Evolutionary conservation across 202 grass and related monocot species (phyloP), one percentile per base, ranked within the genome.

Genomic region (Alloteropsis angusta): DNA sequence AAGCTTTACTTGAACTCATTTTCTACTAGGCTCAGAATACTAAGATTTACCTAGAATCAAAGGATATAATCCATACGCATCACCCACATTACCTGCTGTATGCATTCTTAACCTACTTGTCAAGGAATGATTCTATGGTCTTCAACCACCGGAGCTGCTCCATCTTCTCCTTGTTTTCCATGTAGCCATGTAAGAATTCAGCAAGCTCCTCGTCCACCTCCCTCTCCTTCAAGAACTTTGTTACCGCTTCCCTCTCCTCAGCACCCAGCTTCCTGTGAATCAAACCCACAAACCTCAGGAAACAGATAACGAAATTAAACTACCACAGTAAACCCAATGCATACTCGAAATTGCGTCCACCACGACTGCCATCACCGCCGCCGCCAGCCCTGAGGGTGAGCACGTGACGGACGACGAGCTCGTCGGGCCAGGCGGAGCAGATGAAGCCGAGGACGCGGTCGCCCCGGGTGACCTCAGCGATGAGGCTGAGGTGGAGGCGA

Each of bases 341-440:
- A 77, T 90, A 93, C 92, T 39, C 72, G 63, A 93, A 93, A 41
- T 89, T 53, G 28, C 78, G 87, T 49, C 88, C 88, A 60, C 87
- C 50, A 18, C 84, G 3, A 15, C 44, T 80, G 21, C 6, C 84
- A 11, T 61, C 80, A 10, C 47, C 10, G 6, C 72, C 28, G 22
- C 66, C 80, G 19, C 60, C 81, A 15, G 54, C 83, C 5, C 46
- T 65, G 52, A 91, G 74, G 8, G 96, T 79, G 77, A 98, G 85
- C 35, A 93, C 85, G 49, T 87, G 91, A 74, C 84, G 74, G 35
- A 95, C 68, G 55, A 76, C 39, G 58, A 98, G 76, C 0, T 73
- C 72, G 59, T 95, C 86, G 9, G 90, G 96, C 96, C 96, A 95
- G 15, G 92, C 90, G 48, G 96, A 95, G 92, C 92, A 98, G 60